Conservation (phyloP, 208 protist genomes). For the Willaertia magna region DNA sequence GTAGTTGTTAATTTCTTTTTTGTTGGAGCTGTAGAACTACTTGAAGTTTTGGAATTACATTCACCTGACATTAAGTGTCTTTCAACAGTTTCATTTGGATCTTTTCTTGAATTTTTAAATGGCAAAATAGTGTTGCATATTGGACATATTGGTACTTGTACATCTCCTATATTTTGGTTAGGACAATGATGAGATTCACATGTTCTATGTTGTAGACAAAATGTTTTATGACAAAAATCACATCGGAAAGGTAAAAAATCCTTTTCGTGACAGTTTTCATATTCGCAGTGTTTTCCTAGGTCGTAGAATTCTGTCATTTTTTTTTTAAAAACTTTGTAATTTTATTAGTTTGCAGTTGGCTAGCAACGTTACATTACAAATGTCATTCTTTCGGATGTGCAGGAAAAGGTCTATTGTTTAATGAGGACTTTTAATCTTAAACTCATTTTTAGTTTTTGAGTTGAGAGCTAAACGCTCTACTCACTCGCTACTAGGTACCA, state of each 20-base stretch:
- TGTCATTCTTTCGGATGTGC: too few species aligned
- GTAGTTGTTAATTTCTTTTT: neutral
- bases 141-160: neutral
- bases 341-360: too few species aligned
- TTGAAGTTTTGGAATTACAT: neutral
- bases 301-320: neutral
- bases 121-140: neutral
- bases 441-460: too few species aligned
- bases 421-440: too few species aligned
- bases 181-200: neutral
- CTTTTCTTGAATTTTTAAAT: neutral
- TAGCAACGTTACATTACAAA: too few species aligned
- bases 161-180: neutral
- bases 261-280: neutral
- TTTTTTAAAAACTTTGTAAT: too few species aligned
- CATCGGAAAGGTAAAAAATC: constrained; percentile 8
- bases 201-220: neutral
- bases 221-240: neutral
- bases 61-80: neutral
- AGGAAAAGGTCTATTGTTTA: too few species aligned
- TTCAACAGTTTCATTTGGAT: neutral
- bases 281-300: neutral
- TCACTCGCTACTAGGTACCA: too few species aligned
- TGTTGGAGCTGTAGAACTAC: neutral
- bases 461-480: too few species aligned